phyloP scores from a whole-genome alignment of 768 basidiomycete species.

The Trichaptum fuscoviolaceum region DNA sequence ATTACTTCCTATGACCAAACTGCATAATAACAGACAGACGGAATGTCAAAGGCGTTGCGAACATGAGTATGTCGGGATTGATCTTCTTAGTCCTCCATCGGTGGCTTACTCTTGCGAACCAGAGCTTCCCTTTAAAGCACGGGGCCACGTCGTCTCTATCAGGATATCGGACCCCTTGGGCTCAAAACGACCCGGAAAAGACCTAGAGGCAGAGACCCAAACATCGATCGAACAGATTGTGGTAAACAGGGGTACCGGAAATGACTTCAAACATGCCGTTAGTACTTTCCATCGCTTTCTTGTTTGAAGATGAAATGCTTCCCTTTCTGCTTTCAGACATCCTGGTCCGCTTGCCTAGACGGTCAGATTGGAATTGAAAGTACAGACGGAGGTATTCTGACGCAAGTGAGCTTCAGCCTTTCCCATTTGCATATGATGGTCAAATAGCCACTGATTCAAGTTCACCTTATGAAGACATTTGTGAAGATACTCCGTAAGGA shows the following conservation, averaged over 20 bases:
- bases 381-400: conserved; percentile 16
- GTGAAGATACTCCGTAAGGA: conserved; percentile 10
- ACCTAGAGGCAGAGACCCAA: not conserved
- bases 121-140: not conserved
- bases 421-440: not conserved
- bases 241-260: not conserved
- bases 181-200: not conserved
- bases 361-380: conserved; percentile 15
- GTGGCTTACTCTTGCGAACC: not conserved
- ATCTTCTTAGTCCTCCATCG: not conserved
- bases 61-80: not conserved
- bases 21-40: not conserved
- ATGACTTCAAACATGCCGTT: not conserved
- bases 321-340: conserved; percentile 11
- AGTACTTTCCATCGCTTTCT: not conserved
- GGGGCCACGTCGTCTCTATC: not conserved
- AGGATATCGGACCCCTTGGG: not conserved
- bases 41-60: not conserved
- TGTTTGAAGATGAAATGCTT: not conserved
- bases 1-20: not conserved
- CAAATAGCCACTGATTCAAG: not conserved
- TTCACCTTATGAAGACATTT: conserved; percentile 13
- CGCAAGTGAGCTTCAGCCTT: conserved; percentile 12
- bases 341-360: conserved; percentile 21
- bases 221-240: not conserved